These are phyloP conservation scores for Pyracantha coccinea DNA, from an alignment of 331 rosid species.

Conservation along the genomic window DNA sequence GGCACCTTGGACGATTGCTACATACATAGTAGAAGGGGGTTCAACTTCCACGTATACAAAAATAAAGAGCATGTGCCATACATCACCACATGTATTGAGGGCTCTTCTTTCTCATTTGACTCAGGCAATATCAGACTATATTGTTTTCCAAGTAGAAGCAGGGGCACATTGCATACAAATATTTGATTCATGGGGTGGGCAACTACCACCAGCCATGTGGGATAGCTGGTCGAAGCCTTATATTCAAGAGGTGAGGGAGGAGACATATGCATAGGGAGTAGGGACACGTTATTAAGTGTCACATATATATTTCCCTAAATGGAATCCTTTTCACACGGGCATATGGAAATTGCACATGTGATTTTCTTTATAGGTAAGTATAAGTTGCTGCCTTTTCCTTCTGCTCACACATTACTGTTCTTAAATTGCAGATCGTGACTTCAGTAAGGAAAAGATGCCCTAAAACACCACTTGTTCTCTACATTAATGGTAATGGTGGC, in stretches of 20 bases:
- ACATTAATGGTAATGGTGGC: conserved; percentile 96
- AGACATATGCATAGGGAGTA: not conserved
- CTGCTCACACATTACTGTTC: conserved; percentile 1
- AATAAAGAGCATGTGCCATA: conserved; percentile 96
- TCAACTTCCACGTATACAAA: conserved; percentile 77
- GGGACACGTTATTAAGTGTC: too few relatives aligned
- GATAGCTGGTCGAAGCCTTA: conserved; percentile 94
- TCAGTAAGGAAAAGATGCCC: conserved; percentile 65
- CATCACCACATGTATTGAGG: conserved; percentile 71
- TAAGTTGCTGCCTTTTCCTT: not conserved
- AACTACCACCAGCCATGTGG: conserved; percentile 90
- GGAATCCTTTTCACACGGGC: not conserved
- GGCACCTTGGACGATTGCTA: conserved; percentile 98
- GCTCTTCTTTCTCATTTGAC: conserved; percentile 83
- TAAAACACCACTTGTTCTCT: conserved; percentile 72
- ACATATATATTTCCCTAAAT: not conserved
- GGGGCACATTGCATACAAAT: conserved; percentile 91
- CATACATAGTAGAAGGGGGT: conserved; percentile 97
- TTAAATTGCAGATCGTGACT: conserved; percentile 62
- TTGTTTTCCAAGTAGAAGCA: conserved; percentile 76
- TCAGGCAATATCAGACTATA: conserved; percentile 72
- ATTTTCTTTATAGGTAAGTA: too few relatives aligned
- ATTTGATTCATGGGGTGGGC: conserved; percentile 99
- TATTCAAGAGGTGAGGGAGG: conserved; percentile 63
- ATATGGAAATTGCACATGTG: not conserved